A percentile compares a stretch with the other conserved stretches of the same genome.
Conservation (phyloP, 305 asterid genomes). For the Rubia peregrina region DNA sequence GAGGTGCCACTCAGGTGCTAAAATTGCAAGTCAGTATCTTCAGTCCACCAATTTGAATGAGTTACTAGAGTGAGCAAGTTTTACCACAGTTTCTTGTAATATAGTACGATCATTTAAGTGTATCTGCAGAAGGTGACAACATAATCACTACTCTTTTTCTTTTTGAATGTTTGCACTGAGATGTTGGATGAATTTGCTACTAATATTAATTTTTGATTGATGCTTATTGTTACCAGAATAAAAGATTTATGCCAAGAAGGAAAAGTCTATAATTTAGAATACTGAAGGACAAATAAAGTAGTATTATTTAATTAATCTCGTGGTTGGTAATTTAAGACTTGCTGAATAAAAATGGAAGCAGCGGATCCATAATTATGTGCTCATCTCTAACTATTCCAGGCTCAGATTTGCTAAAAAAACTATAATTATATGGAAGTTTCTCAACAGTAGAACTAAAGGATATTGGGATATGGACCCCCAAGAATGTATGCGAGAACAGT, state of each 20-base stretch:
- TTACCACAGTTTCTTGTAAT: neutral
- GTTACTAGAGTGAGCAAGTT: neutral
- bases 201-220: neutral
- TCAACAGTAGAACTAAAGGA: neutral
- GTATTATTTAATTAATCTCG: neutral
- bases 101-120: neutral
- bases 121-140: neutral
- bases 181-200: neutral
- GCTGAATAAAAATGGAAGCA: neutral
- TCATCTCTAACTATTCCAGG: neutral
- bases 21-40: slow-evolving; percentile 71
- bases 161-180: neutral
- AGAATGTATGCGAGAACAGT: neutral
- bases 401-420: neutral
- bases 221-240: neutral
- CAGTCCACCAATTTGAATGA: slow-evolving; percentile 10
- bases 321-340: neutral
- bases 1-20: slow-evolving; percentile 99
- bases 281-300: neutral
- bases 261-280: neutral
- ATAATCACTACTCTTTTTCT: neutral
- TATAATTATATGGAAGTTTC: neutral
- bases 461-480: neutral
- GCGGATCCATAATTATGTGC: too few species aligned
- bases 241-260: neutral